These are phyloP conservation scores for Globisporangium heterothallicum DNA, from an alignment of 352 stramenopile genomes.

Conservation along the genomic window DNA sequence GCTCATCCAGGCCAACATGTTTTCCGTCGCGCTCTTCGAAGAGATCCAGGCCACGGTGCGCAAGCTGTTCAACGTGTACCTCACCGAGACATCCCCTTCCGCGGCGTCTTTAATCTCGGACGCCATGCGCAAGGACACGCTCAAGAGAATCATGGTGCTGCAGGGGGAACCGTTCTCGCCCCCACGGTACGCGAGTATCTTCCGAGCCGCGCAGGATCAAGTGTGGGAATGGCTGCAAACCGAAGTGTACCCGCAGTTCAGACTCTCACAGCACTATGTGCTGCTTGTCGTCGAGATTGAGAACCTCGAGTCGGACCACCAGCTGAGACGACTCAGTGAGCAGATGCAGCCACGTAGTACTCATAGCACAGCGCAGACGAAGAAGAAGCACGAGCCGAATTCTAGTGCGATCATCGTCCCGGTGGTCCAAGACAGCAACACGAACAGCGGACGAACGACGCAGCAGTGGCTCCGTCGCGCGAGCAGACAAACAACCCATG, in stretches of 20 bases:
- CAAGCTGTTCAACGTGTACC: constrained; percentile 57
- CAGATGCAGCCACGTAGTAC: constrained; percentile 30
- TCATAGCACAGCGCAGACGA: background rate
- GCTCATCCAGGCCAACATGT: constrained; percentile 50
- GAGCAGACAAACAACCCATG: background rate
- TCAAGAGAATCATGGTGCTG: constrained; percentile 63
- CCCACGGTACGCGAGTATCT: constrained; percentile 58
- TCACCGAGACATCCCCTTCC: constrained; percentile 31
- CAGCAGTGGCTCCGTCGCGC: constrained; percentile 5
- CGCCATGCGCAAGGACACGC: constrained; percentile 43
- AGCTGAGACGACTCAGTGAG: constrained; percentile 58
- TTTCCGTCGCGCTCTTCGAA: constrained; percentile 71
- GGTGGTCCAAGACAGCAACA: background rate
- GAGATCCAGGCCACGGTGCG: constrained; percentile 63
- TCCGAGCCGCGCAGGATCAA: constrained; percentile 62
- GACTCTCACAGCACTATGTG: constrained; percentile 57
- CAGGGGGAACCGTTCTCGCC: constrained; percentile 75
- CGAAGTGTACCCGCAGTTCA: constrained; percentile 57
- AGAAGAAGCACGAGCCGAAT: constrained; percentile 17
- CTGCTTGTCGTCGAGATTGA: constrained; percentile 65
- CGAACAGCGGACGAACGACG: background rate
- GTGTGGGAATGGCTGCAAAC: constrained; percentile 68
- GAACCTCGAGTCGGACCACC: constrained; percentile 55
- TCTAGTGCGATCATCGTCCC: constrained; percentile 28
- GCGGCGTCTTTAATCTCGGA: constrained; percentile 39